Base-by-base conservation (phyloP, 208 protist genomes). In the Acanthamoeba triangularis region DNA sequence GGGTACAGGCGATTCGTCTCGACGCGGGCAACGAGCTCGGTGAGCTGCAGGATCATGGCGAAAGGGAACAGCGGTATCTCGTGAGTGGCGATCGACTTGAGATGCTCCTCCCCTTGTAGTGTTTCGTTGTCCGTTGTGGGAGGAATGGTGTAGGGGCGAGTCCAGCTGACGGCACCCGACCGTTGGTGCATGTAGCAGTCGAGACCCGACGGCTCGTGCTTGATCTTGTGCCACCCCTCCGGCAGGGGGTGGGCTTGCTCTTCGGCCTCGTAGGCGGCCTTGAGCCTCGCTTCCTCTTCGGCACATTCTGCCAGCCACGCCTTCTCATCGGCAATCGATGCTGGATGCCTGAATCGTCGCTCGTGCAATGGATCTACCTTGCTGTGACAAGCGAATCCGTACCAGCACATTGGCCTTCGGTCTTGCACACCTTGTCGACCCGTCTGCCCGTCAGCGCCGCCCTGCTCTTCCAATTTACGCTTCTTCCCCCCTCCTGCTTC, bases 61-160 rank as follows among this genome's bases (percentile, higher is more conserved):
- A 92, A 92, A 7, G 85, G 85, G 56, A 72, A 92, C 18, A 92
- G 56, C 4, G 85, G 85, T 41, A 92, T 92, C 47, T 92, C 85
- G 33, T 92, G 85, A 3, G 59, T 47, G 2, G 47, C 35, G 35
- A 52, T 49, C 25, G 25, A 23, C 20, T 63, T 30, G 23, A 47
- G 33, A 10, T 54, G 7, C 30, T 13, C 74, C 23, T n/a, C 11
- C 25, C 35, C 65, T 28, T 20, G 8, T 41, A 4, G n/a, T 10
- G 69, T 1, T 6, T 78, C 18, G 67, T 61, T 25, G 28, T 30
- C 61, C 14, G 61, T 56, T 56, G 52, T 16, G 52, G 52, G 52
- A 41, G 85, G 54, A 28, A 74, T 16, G 54, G 35, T 18, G 25
- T 92, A 92, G 85, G 85, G 85, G 28, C 85, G 85, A n/a, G 85